Conservation (phyloP, 768 basidiomycete species). For the Naganishia onofrii region DNA sequence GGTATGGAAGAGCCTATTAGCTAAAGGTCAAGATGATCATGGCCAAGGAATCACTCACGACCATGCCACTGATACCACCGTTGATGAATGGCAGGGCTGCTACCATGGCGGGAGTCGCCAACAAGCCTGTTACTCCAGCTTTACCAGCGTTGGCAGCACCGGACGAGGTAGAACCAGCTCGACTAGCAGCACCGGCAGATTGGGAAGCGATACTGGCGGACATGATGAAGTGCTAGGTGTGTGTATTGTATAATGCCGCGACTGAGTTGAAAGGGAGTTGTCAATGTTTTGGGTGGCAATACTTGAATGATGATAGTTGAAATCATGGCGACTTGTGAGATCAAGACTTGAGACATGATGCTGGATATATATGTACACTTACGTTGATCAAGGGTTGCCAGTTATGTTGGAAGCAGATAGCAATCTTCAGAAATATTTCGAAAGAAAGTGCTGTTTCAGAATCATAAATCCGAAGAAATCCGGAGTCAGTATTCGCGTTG, state of each 20-base stretch:
- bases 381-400: background rate
- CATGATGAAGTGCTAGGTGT: background rate
- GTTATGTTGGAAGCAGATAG: background rate
- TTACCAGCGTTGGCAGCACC: constrained; percentile 7
- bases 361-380: constrained; percentile 8
- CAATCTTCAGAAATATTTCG: constrained; percentile 8
- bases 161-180: background rate
- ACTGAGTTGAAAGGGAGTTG: background rate
- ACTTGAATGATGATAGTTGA: background rate
- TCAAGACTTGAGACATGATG: background rate
- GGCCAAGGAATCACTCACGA: constrained; percentile 7
- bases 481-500: background rate
- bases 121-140: constrained; percentile 22
- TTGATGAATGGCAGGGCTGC: constrained; percentile 31
- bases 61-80: constrained; percentile 33
- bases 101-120: constrained; percentile 23
- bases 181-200: constrained; percentile 14
- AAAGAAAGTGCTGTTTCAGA: background rate
- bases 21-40: background rate
- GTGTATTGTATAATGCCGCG: background rate
- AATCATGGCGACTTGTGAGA: background rate
- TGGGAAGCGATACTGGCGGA: constrained; percentile 13
- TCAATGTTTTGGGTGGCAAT: background rate
- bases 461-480: constrained; percentile 17
- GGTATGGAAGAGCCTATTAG: background rate